phyloP scores from a whole-genome alignment of 495 filamentous ascomycete species.

The Apodospora peruviana region DNA sequence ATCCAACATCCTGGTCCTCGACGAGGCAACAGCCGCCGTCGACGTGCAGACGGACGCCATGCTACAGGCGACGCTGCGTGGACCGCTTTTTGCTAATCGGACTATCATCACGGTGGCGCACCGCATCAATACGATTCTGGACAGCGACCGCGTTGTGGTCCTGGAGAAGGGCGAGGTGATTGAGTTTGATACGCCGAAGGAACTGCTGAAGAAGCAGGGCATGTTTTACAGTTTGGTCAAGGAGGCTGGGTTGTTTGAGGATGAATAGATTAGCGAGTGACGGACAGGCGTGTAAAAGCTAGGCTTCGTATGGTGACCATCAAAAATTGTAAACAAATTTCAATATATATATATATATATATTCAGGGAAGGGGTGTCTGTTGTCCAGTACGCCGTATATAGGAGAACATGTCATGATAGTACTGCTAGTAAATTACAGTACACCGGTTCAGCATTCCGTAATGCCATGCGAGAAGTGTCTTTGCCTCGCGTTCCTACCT shows the following conservation, averaged over 20 bases:
- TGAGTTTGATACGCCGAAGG: conserved; percentile 42
- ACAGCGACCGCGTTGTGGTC: conserved; percentile 86
- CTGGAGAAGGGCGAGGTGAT: conserved; percentile 57
- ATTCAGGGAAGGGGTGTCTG: too few species aligned
- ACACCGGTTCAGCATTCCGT: too few species aligned
- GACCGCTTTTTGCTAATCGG: conserved; percentile 68
- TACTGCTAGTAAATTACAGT: too few species aligned
- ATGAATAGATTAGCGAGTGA: too few species aligned
- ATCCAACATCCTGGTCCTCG: conserved; percentile 93
- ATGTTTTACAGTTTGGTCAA: conserved; percentile 42
- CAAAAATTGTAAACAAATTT: too few species aligned
- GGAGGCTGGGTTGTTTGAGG: conserved; percentile 41
- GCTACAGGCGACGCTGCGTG: conserved; percentile 62
- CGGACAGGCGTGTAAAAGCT: too few species aligned
- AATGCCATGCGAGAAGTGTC: too few species aligned
- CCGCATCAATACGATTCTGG: conserved; percentile 93
- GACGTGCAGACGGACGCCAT: conserved; percentile 92
- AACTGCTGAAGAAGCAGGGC: conserved; percentile 37
- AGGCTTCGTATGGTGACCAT: too few species aligned
- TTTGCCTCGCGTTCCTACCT: too few species aligned
- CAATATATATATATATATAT: too few species aligned
- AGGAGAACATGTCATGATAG: too few species aligned
- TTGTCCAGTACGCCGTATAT: too few species aligned
- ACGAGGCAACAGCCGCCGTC: conserved; percentile 96
- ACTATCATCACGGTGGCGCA: conserved; percentile 99